Percentiles rank a stretch among this genome's conserved stretches.
Evolutionary conservation across 805 yeast species (phyloP).

Genomic region (Wickerhamomyces bisporus): DNA sequence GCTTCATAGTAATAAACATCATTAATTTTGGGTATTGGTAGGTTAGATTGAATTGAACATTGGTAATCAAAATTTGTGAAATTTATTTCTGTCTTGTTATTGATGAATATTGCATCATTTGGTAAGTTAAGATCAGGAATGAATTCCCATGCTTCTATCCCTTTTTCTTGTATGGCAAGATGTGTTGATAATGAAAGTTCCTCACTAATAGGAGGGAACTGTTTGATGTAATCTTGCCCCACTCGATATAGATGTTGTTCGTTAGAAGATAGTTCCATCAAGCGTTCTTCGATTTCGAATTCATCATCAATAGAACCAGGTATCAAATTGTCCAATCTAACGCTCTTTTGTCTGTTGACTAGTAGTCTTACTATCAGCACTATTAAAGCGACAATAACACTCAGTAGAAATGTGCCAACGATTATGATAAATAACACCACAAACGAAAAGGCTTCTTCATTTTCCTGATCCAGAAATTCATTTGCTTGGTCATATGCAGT

Average conservation of each 20-base stretch:
- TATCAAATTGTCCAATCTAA: conserved; percentile 24
- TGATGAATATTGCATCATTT: conserved; percentile 48
- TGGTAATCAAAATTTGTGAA: conserved; percentile 32
- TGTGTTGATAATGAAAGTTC: conserved; percentile 25
- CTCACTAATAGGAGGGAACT: conserved; percentile 18
- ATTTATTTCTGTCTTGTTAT: conserved; percentile 31
- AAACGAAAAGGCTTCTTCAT: not conserved
- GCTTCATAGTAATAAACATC: conserved; percentile 67
- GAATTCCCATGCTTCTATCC: conserved; percentile 82
- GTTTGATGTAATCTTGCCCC: conserved; percentile 32
- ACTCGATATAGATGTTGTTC: conserved; percentile 47
- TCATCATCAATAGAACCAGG: conserved; percentile 57
- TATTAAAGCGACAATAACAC: conserved; percentile 5
- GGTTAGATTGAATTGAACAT: conserved; percentile 32
- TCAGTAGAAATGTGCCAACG: conserved; percentile 1
- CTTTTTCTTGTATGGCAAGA: conserved; percentile 65
- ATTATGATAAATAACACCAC: not conserved
- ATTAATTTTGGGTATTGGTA: conserved; percentile 47
- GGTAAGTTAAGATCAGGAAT: conserved; percentile 36
- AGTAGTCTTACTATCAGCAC: conserved; percentile 3
- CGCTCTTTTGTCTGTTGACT: conserved; percentile 2
- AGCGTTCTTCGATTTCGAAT: conserved; percentile 44
- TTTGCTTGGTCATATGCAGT: too few species aligned
- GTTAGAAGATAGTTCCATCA: conserved; percentile 42
- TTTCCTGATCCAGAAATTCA: too few species aligned